Conservation (phyloP, 768 basidiomycete species). For the Collybiopsis luxurians region DNA sequence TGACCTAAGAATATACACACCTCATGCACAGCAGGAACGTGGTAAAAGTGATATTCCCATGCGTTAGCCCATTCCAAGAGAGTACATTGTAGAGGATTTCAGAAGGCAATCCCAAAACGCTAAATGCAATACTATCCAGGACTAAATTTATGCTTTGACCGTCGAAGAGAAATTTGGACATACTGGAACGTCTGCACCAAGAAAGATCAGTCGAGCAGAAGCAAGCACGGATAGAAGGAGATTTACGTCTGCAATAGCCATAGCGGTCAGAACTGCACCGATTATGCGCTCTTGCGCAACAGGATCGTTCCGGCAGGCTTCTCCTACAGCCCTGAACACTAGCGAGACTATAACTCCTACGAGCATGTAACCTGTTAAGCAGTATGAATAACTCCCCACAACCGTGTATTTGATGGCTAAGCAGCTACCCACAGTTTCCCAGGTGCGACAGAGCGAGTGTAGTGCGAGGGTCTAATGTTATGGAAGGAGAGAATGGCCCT, state of each 20-base stretch:
- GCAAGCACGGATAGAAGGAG: not conserved
- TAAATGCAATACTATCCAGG: slow-evolving; percentile 48
- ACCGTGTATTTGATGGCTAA: not conserved
- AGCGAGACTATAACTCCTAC: slow-evolving; percentile 61
- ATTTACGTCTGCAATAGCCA: slow-evolving; percentile 71
- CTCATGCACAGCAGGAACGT: slow-evolving; percentile 54
- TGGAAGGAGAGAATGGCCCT: slow-evolving; percentile 14
- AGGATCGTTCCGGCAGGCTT: slow-evolving; percentile 53
- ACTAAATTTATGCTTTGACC: too few species aligned
- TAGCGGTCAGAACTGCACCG: slow-evolving; percentile 57
- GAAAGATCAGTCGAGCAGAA: not conserved
- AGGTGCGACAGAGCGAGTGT: slow-evolving; percentile 61
- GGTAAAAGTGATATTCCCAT: slow-evolving; percentile 72
- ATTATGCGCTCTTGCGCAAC: slow-evolving; percentile 67
- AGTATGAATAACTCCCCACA: not conserved
- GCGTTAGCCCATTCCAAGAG: slow-evolving; percentile 70
- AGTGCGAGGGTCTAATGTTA: slow-evolving; percentile 41
- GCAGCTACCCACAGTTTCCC: slow-evolving; percentile 45
- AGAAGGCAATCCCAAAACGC: slow-evolving; percentile 56
- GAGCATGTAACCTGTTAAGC: slow-evolving; percentile 52
- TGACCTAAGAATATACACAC: slow-evolving; percentile 30
- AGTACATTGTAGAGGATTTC: slow-evolving; percentile 46
- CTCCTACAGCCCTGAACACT: slow-evolving; percentile 64
- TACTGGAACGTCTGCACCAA: slow-evolving; percentile 44
- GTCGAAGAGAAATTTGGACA: too few species aligned